Evolutionary conservation across 2,329 filamentous ascomycete genomes (phyloP).

Genomic region (Colletotrichum horii): DNA sequence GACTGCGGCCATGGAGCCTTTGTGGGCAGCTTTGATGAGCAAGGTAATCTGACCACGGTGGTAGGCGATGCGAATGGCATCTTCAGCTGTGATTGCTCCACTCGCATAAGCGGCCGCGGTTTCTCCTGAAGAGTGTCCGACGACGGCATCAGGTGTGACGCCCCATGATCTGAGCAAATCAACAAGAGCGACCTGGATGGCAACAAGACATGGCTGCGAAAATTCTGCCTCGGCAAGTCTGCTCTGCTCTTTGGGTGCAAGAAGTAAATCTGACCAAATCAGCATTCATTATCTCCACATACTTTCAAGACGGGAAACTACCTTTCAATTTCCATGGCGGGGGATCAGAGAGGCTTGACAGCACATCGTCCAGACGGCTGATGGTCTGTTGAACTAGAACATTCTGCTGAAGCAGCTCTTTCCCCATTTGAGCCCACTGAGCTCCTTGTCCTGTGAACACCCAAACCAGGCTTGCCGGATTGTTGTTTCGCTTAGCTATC

Average conservation of each 20-base stretch:
- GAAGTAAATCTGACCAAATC: background rate
- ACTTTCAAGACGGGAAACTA: background rate
- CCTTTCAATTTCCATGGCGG: conserved; percentile 19
- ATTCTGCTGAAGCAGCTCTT: conserved; percentile 12
- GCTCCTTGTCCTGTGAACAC: conserved; percentile 25
- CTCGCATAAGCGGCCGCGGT: conserved; percentile 45
- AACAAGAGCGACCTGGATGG: conserved; percentile 54
- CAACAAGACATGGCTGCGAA: conserved; percentile 48
- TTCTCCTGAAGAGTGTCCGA: conserved; percentile 45
- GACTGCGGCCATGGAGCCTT: conserved; percentile 62
- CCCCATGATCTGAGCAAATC: conserved; percentile 36
- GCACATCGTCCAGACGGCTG: conserved; percentile 10
- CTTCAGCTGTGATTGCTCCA: conserved; percentile 29
- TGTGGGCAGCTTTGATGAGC: conserved; percentile 5
- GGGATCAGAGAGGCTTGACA: background rate
- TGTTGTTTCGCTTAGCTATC: conserved; percentile 4
- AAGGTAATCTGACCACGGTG: conserved; percentile 36
- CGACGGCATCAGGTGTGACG: conserved; percentile 33
- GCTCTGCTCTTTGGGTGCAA: conserved; percentile 1
- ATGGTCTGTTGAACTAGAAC: conserved; percentile 14
- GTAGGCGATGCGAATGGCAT: conserved; percentile 39
- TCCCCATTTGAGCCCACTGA: conserved; percentile 23
- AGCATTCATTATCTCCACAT: background rate
- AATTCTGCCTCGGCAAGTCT: conserved; percentile 37
- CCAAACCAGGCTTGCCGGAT: background rate